These are phyloP conservation scores for Thelephora terrestris DNA, from an alignment of 1,284 basidiomycete genomes.

Conservation along the genomic window DNA sequence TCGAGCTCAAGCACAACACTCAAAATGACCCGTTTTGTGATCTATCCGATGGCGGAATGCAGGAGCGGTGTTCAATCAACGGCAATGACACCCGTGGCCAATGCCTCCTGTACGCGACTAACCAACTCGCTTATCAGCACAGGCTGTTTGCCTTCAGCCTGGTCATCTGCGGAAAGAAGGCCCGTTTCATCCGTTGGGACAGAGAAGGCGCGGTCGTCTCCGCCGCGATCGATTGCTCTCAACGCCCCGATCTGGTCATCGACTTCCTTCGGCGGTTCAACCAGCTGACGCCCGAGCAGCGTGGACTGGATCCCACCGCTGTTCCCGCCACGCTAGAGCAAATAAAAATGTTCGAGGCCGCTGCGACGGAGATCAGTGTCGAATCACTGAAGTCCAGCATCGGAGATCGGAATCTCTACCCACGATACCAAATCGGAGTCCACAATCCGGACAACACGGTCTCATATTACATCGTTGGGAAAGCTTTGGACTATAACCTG, in stretches of 20 bases:
- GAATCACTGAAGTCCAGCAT: background rate
- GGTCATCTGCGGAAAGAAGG: conserved; percentile 7
- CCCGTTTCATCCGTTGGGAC: conserved; percentile 18
- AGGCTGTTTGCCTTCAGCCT: background rate
- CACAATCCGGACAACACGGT: background rate
- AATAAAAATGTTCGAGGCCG: background rate
- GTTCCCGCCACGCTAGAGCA: background rate
- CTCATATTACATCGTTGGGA: conserved; percentile 1
- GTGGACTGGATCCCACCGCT: conserved; percentile 5
- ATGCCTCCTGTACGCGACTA: background rate
- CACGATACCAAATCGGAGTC: background rate
- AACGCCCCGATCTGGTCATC: conserved; percentile 5
- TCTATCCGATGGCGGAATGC: background rate
- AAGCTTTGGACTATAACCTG: background rate
- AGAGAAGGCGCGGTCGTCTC: conserved; percentile 12
- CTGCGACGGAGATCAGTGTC: background rate
- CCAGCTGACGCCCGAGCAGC: background rate
- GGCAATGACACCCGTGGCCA: background rate
- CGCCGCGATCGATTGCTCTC: conserved; percentile 10
- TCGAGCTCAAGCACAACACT: too few relatives aligned
- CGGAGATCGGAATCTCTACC: background rate
- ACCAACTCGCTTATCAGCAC: conserved; percentile 1
- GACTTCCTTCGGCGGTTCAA: conserved; percentile 5
- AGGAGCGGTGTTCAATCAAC: too few relatives aligned
- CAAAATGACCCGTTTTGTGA: too few relatives aligned